Evolutionary conservation across 352 stramenopile genomes (phyloP).

Genomic region (Phytopythium ostracodes): DNA sequence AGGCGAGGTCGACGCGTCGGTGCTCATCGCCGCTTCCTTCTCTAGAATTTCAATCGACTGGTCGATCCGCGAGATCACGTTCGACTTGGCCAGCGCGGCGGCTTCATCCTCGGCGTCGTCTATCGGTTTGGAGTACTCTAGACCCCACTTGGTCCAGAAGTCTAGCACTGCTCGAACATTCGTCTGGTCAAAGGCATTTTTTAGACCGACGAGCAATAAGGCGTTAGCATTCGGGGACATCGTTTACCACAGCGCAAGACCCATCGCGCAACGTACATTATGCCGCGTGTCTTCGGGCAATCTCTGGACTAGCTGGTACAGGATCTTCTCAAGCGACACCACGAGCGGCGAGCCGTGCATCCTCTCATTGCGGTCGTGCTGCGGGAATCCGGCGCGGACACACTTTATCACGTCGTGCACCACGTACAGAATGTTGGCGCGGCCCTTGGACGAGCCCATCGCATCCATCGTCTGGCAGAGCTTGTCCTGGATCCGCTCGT

Average conservation of each 20-base stretch:
- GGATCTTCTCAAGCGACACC: constrained; percentile 54
- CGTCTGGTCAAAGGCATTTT: constrained; percentile 21
- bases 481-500: constrained; percentile 68
- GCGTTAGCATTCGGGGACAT: not conserved
- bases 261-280: constrained; percentile 43
- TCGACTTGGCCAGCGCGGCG: constrained; percentile 28
- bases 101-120: constrained; percentile 19
- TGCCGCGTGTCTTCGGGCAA: constrained; percentile 57
- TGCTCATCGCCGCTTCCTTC: constrained; percentile 45
- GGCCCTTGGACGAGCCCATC: constrained; percentile 62
- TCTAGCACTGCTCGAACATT: constrained; percentile 76
- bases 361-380: constrained; percentile 71
- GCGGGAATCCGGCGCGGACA: constrained; percentile 60
- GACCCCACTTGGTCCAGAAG: constrained; percentile 80
- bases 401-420: constrained; percentile 82
- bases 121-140: constrained; percentile 52
- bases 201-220: not conserved
- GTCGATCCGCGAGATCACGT: constrained; percentile 52
- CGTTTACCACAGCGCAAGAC: not conserved
- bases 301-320: constrained; percentile 58
- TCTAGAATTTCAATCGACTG: constrained; percentile 61
- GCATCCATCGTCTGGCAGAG: constrained; percentile 56
- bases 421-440: constrained; percentile 76
- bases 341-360: constrained; percentile 72
- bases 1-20: constrained; percentile 65